phyloP scores from a whole-genome alignment of 1,284 basidiomycete species.

The Cutaneotrichosporon arboriforme region DNA sequence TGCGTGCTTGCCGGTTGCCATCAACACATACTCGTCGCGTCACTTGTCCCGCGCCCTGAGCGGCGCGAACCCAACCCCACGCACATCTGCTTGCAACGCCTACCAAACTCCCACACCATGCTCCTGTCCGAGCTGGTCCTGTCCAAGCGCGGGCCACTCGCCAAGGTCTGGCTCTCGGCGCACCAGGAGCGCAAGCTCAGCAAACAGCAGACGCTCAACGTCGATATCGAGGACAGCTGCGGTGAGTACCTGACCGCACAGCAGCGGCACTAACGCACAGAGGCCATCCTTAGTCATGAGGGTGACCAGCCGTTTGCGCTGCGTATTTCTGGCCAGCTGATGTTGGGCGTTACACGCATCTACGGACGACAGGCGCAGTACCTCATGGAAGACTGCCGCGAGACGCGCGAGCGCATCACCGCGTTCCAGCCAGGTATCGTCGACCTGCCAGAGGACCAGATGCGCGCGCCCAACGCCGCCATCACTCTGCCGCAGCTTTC shows the following conservation, averaged over 20 bases:
- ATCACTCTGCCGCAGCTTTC: constrained; percentile 38
- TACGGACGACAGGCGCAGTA: constrained; percentile 98
- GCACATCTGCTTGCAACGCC: neutral
- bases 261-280: constrained; percentile 48
- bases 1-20: neutral
- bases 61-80: neutral
- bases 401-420: constrained; percentile 90
- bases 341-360: constrained; percentile 93
- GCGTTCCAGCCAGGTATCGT: constrained; percentile 89
- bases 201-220: constrained; percentile 87
- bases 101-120: constrained; percentile 48
- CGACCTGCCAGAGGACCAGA: constrained; percentile 90
- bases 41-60: neutral
- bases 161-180: constrained; percentile 96
- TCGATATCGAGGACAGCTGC: constrained; percentile 88
- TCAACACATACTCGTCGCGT: neutral
- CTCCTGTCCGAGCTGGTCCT: constrained; percentile 91
- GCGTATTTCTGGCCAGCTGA: constrained; percentile 85
- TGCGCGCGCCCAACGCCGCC: constrained; percentile 72
- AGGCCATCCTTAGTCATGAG: constrained; percentile 69
- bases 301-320: constrained; percentile 73
- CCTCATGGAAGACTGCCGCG: constrained; percentile 94
- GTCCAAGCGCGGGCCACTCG: constrained; percentile 85
- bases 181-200: constrained; percentile 98
- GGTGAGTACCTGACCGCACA: constrained; percentile 54